phyloP scores from a whole-genome alignment of 805 yeast species.

The Ogataea haglerorum region DNA sequence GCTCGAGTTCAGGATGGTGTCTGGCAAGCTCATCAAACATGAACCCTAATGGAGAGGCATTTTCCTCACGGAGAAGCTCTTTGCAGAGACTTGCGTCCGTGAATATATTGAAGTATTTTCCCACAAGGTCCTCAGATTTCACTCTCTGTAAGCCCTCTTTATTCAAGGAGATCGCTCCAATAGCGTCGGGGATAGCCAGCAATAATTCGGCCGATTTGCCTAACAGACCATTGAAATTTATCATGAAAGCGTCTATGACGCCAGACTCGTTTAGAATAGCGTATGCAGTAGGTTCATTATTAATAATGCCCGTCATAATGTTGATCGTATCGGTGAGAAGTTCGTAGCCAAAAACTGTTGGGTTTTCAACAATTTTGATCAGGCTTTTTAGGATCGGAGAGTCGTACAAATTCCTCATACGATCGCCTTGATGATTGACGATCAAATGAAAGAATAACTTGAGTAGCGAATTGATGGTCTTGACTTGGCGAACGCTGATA shows the following conservation, averaged over 20 bases:
- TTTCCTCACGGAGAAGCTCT: constrained; percentile 51
- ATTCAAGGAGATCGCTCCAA: constrained; percentile 82
- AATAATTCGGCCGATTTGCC: constrained; percentile 56
- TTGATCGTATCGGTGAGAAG: constrained; percentile 59
- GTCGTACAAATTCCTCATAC: constrained; percentile 81
- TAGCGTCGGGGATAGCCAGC: constrained; percentile 62
- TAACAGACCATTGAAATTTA: constrained; percentile 52
- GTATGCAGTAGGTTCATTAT: constrained; percentile 88
- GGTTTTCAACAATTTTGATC: constrained; percentile 54
- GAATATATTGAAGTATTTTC: constrained; percentile 49
- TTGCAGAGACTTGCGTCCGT: constrained; percentile 47
- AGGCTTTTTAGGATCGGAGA: constrained; percentile 68
- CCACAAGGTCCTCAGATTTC: constrained; percentile 37
- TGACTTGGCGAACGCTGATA: constrained; percentile 58
- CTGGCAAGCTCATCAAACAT: constrained; percentile 77
- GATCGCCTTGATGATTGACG: constrained; percentile 74
- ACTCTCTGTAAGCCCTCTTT: constrained; percentile 65
- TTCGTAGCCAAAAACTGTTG: constrained; percentile 62
- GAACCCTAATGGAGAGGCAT: constrained; percentile 55
- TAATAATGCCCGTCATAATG: constrained; percentile 66
- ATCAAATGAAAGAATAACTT: constrained; percentile 63
- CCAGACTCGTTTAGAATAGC: constrained; percentile 75
- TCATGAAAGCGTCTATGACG: constrained; percentile 61
- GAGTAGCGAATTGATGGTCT: constrained; percentile 54
- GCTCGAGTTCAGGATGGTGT: constrained; percentile 74